These are phyloP conservation scores for Papiliotrema terrestris DNA, from an alignment of 1,284 basidiomycete genomes.

Conservation along the genomic window DNA sequence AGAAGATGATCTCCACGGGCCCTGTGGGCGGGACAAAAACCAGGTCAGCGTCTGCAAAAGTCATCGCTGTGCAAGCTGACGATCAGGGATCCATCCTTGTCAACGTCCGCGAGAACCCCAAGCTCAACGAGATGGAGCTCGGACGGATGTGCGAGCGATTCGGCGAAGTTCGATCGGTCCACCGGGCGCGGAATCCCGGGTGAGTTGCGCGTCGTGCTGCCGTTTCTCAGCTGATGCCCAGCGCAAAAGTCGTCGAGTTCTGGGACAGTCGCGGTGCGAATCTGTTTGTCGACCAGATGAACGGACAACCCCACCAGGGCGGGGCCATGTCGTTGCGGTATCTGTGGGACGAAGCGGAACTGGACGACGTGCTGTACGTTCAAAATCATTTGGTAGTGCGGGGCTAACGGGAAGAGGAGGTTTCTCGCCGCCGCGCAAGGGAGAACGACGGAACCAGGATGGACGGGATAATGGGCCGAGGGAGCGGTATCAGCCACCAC, in stretches of 20 bases:
- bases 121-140: conserved; percentile 77
- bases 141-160: conserved; percentile 76
- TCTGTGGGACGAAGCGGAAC: conserved; percentile 70
- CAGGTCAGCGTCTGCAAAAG: conserved; percentile 65
- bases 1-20: conserved; percentile 67
- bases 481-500: neutral
- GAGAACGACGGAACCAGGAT: neutral
- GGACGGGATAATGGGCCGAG: neutral
- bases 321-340: conserved; percentile 83
- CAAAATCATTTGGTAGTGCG: neutral
- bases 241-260: conserved; percentile 70
- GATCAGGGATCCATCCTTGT: conserved; percentile 37
- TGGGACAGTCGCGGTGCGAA: conserved; percentile 80
- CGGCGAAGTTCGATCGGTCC: conserved; percentile 82
- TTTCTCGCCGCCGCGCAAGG: neutral
- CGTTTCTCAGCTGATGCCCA: conserved; percentile 51
- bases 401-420: neutral
- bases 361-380: conserved; percentile 41
- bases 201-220: conserved; percentile 46
- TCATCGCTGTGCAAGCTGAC: neutral
- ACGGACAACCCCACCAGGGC: conserved; percentile 72
- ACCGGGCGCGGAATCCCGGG: conserved; percentile 64
- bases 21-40: conserved; percentile 79
- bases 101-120: conserved; percentile 61
- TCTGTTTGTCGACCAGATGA: conserved; percentile 73